Percentiles rank a stretch among this genome's conserved stretches.
These are phyloP conservation scores for Novymonas esmeraldas DNA, from an alignment of 208 protist species.

Conservation along the genomic window DNA sequence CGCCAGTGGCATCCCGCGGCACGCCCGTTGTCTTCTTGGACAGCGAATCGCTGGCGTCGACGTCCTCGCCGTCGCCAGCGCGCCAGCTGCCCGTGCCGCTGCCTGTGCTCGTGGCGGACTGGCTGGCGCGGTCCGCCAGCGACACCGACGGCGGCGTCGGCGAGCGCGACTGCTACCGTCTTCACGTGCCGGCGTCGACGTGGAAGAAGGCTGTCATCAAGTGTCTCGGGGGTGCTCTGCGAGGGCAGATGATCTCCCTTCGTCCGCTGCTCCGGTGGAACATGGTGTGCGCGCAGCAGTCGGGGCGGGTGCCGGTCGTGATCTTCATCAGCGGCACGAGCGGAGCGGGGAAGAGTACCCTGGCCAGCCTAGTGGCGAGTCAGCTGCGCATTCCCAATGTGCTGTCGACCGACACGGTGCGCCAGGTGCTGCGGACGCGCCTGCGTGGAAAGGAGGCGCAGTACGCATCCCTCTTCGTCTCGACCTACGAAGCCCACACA, in stretches of 20 bases:
- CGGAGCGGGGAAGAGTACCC: constrained; percentile 92
- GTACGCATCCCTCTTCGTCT: constrained; percentile 59
- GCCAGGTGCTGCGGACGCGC: constrained; percentile 75
- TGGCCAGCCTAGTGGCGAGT: constrained; percentile 81
- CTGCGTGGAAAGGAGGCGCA: constrained; percentile 25
- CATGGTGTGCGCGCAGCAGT: constrained; percentile 40
- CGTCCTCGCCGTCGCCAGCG: not conserved
- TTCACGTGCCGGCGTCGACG: constrained; percentile 5
- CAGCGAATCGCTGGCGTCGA: not conserved
- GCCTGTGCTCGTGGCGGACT: constrained; percentile 16
- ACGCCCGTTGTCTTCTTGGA: not conserved
- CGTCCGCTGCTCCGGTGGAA: constrained; percentile 45
- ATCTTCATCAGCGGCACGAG: constrained; percentile 92
- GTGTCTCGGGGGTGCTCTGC: constrained; percentile 34
- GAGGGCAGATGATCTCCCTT: constrained; percentile 49
- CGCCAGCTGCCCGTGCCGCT: constrained; percentile 7
- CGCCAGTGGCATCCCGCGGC: not conserved
- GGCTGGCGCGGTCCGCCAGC: constrained; percentile 7
- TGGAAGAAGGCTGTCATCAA: constrained; percentile 17
- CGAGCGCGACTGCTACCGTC: constrained; percentile 4
- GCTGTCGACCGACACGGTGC: constrained; percentile 92
- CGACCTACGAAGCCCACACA: constrained; percentile 71
- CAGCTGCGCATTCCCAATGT: constrained; percentile 83
- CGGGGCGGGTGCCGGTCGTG: constrained; percentile 66
- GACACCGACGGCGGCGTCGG: not conserved